Conservation (phyloP, 1,284 basidiomycete genomes). For the Cerrena zonata region DNA sequence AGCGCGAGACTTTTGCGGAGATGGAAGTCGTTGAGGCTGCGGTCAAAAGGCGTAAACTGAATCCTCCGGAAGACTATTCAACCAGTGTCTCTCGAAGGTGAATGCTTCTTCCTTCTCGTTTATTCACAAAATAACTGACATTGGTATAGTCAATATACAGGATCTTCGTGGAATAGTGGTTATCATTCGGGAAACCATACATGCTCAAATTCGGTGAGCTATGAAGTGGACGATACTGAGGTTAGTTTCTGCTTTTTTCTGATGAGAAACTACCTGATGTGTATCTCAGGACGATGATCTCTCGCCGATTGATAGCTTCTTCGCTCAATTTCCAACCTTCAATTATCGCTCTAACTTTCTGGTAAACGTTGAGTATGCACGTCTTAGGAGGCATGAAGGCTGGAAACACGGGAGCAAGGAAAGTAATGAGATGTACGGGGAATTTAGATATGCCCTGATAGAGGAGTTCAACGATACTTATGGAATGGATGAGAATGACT, state of each 20-base stretch:
- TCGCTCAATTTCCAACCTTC: constrained; percentile 19
- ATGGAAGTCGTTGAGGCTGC: too few relatives aligned
- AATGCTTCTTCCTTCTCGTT: too few relatives aligned
- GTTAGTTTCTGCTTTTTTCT: neutral
- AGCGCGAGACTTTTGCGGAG: too few relatives aligned
- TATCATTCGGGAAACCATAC: neutral
- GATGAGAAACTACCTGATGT: neutral
- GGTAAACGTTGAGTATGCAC: constrained; percentile 20
- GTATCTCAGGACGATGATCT: neutral
- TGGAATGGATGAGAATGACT: constrained; percentile 28
- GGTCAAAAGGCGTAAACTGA: too few relatives aligned
- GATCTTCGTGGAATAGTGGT: neutral
- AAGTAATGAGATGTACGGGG: neutral
- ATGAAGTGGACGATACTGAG: neutral
- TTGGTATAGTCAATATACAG: neutral
- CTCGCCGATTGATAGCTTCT: constrained; percentile 15
- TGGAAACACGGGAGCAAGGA: constrained; percentile 10
- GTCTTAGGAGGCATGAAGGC: constrained; percentile 15
- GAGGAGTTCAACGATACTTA: constrained; percentile 34
- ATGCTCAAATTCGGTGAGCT: neutral
- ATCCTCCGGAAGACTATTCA: too few relatives aligned
- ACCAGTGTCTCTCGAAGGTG: too few relatives aligned
- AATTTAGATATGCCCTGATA: constrained; percentile 28
- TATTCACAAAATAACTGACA: neutral
- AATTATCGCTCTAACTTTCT: constrained; percentile 16